These are phyloP conservation scores for Ceratocystis lukuohia DNA, from an alignment of 2,329 filamentous ascomycete species.

Conservation along the genomic window DNA sequence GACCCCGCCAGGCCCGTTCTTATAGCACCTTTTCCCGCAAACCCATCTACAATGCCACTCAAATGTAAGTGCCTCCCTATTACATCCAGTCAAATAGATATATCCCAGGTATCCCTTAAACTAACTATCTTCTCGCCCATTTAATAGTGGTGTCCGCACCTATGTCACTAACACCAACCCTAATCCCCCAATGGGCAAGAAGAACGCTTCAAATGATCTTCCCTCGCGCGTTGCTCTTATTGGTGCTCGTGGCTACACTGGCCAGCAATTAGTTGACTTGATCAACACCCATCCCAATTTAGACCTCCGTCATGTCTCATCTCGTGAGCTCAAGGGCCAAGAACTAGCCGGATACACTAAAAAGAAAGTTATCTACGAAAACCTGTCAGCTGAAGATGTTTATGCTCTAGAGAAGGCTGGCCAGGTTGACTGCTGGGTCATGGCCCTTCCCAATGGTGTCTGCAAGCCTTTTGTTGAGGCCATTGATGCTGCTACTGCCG, in stretches of 20 bases:
- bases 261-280: slow-evolving; percentile 76
- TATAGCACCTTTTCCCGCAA: slow-evolving; percentile 48
- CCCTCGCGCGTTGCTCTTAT: slow-evolving; percentile 76
- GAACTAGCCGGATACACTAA: slow-evolving; percentile 83
- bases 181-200: slow-evolving; percentile 78
- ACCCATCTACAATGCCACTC: slow-evolving; percentile 17
- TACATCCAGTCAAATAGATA: neutral
- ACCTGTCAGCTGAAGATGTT: slow-evolving; percentile 74
- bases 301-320: slow-evolving; percentile 83
- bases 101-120: neutral
- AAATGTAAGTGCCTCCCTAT: slow-evolving; percentile 13
- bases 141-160: slow-evolving; percentile 20
- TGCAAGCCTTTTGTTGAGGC: slow-evolving; percentile 91
- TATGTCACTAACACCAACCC: slow-evolving; percentile 57
- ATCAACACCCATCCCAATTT: slow-evolving; percentile 80
- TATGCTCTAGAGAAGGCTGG: slow-evolving; percentile 69
- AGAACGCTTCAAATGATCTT: slow-evolving; percentile 70
- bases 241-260: slow-evolving; percentile 86
- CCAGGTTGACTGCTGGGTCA: slow-evolving; percentile 89
- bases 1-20: slow-evolving; percentile 31
- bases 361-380: slow-evolving; percentile 84
- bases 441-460: slow-evolving; percentile 90
- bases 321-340: slow-evolving; percentile 78
- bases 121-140: neutral
- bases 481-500: slow-evolving; percentile 33